Evolutionary conservation across 108 stramenopile species (phyloP).

Genomic region (Hondaea fermentalgiana): DNA sequence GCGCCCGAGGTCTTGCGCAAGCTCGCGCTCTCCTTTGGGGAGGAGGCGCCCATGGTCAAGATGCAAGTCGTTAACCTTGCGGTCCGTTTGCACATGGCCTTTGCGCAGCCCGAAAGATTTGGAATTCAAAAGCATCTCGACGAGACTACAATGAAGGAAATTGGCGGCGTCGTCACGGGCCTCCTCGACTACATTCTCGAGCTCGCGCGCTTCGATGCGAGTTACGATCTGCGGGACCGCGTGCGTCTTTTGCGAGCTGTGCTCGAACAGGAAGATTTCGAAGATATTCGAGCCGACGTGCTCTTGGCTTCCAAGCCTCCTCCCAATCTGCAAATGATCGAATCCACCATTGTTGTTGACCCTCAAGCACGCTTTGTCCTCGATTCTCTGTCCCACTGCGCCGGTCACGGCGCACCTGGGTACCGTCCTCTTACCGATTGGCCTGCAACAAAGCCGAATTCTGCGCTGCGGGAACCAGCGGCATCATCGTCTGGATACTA

Average conservation of each 20-base stretch:
- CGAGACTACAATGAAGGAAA: constrained; percentile 4
- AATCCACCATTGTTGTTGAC: not conserved
- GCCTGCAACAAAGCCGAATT: constrained; percentile 65
- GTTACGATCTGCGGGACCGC: constrained; percentile 86
- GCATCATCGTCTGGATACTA: not conserved
- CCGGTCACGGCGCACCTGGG: constrained; percentile 31
- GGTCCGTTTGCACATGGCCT: constrained; percentile 53
- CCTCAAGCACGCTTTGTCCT: constrained; percentile 23
- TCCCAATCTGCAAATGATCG: not conserved
- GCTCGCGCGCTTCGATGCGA: constrained; percentile 75
- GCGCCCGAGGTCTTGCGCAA: constrained; percentile 72
- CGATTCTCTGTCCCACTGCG: constrained; percentile 35
- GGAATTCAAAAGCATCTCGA: not conserved
- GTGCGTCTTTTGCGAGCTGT: constrained; percentile 75
- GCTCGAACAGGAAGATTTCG: constrained; percentile 21
- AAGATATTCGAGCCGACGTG: not conserved
- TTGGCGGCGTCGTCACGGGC: constrained; percentile 31
- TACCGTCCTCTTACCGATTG: constrained; percentile 73
- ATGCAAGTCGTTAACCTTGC: constrained; percentile 84
- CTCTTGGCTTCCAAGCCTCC: constrained; percentile 33
- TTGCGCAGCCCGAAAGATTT: constrained; percentile 29
- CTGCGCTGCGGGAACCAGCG: constrained; percentile 62
- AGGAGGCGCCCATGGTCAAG: constrained; percentile 62
- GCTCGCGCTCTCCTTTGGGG: constrained; percentile 61
- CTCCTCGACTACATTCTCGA: constrained; percentile 83